These are phyloP conservation scores for Rhizopogon rudus DNA, from an alignment of 768 basidiomycete genomes.

Conservation along the genomic window DNA sequence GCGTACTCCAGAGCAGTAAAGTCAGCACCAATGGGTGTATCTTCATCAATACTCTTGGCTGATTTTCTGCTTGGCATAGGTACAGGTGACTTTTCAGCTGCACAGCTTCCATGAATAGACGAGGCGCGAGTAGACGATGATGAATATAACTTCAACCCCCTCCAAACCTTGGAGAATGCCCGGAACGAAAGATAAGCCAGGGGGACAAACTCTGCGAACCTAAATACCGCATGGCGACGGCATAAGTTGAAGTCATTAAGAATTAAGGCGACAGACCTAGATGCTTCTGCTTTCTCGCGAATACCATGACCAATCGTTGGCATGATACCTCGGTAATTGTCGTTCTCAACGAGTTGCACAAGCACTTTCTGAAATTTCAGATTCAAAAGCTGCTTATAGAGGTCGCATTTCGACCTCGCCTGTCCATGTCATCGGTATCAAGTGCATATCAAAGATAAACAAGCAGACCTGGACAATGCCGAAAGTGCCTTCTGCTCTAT, in stretches of 20 bases:
- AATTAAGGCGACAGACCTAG: slow-evolving; percentile 11
- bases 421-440: slow-evolving; percentile 24
- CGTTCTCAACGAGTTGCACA: slow-evolving; percentile 69
- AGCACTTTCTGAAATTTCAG: slow-evolving; percentile 65
- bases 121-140: slow-evolving; percentile 23
- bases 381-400: slow-evolving; percentile 75
- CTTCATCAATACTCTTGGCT: slow-evolving; percentile 40
- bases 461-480: slow-evolving; percentile 66
- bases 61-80: slow-evolving; percentile 6
- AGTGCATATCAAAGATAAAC: not conserved
- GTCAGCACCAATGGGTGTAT: slow-evolving; percentile 51
- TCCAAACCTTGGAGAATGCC: slow-evolving; percentile 51
- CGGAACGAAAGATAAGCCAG: slow-evolving; percentile 33
- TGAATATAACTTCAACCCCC: slow-evolving; percentile 40
- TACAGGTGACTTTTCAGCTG: slow-evolving; percentile 1
- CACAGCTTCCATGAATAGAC: not conserved
- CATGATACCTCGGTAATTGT: slow-evolving; percentile 68
- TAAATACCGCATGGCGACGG: slow-evolving; percentile 10
- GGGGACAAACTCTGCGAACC: slow-evolving; percentile 21
- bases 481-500: slow-evolving; percentile 71
- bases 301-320: slow-evolving; percentile 57
- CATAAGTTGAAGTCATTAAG: not conserved
- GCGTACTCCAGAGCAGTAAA: slow-evolving; percentile 74
- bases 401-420: slow-evolving; percentile 78
- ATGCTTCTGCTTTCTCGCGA: slow-evolving; percentile 51